Base-by-base conservation (phyloP, 2,329 filamentous ascomycete species). In the Xenoacremonium recifei region DNA sequence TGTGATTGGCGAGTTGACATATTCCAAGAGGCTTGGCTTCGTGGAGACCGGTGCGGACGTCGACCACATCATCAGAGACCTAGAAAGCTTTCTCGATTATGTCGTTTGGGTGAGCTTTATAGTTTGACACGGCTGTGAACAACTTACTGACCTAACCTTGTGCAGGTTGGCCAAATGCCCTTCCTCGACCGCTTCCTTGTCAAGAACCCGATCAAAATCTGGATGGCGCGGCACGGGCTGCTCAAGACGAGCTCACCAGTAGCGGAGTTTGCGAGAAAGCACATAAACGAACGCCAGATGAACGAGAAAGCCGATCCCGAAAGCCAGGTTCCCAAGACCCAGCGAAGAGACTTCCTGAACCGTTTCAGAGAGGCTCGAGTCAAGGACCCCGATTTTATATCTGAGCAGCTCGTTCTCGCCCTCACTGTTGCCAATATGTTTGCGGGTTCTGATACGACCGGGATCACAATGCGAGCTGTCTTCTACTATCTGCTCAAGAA, bases 371-470 rank as follows among this genome's bases (percentile, higher is more conserved):
- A 82, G 54, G 83, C 84, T 2, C 79, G 78, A 40, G 73, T 80
- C 53, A 74, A 80, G 30, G 77, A 83, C 35, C 83, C 83, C 0
- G 77, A 82, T 3, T 84, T 88, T 65, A 87, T 89, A 78, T 80
- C 72, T 21, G 80, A 87, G 55, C 73, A 71, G 7, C 72, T 85
- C 12, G 83, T 89, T n/a, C 76, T 85, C 49, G 81, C 81, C 10
- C 82, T 85, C 64, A 83, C 82, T 37, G 77, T 82, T 18, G 80
- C 73, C 47, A 87, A 87, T 81, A 76, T 76, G 7, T 79, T 85
- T 53, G 87, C 87, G 2, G 86, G 87, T 4, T 84, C 79, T 10
- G 87, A 91, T 64, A 91, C 87, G 3, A 91, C 87, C 0, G 86
- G 84, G 32, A 90, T 90, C 60, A 81, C 77, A 13, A 71, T 90